These are phyloP conservation scores for Orychophragmus violaceus DNA, from an alignment of 345 rosid genomes.

Conservation along the genomic window DNA sequence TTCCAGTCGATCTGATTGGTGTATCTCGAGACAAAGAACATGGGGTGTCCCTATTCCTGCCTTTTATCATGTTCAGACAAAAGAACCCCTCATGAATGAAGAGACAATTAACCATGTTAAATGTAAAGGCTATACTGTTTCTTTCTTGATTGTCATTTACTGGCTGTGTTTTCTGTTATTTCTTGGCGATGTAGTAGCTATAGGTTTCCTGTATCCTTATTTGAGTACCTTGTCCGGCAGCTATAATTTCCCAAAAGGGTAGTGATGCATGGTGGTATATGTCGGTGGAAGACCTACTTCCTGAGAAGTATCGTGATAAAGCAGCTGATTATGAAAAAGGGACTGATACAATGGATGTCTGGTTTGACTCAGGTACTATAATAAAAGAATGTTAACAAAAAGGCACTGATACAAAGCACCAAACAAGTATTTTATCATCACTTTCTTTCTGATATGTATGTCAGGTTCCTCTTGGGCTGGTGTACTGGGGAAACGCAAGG, in stretches of 20 bases:
- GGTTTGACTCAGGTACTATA: slow-evolving; percentile 87
- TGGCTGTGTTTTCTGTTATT: neutral
- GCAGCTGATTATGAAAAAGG: slow-evolving; percentile 83
- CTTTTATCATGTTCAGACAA: slow-evolving; percentile 68
- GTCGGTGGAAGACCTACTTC: slow-evolving; percentile 80
- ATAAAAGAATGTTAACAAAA: neutral
- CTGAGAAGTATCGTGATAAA: slow-evolving; percentile 61
- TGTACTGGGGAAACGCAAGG: slow-evolving; percentile 60
- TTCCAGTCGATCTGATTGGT: slow-evolving; percentile 94
- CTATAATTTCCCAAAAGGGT: slow-evolving; percentile 68
- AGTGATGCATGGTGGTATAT: slow-evolving; percentile 99
- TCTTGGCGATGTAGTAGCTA: neutral
- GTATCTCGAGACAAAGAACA: slow-evolving; percentile 92
- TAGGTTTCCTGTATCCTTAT: neutral
- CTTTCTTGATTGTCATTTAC: slow-evolving; percentile 1
- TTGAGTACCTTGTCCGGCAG: slow-evolving; percentile 38
- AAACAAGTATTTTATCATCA: slow-evolving; percentile 6
- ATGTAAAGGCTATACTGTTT: slow-evolving; percentile 43
- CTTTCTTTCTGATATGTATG: slow-evolving; percentile 6
- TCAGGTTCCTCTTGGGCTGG: slow-evolving; percentile 98
- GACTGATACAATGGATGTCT: slow-evolving; percentile 97
- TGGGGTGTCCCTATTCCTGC: slow-evolving; percentile 99
- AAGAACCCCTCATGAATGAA: slow-evolving; percentile 84
- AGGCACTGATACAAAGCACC: neutral
- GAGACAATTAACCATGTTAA: slow-evolving; percentile 78